phyloP scores from a whole-genome alignment of 257 asterid genomes.

The Solanum pimpinellifolium region DNA sequence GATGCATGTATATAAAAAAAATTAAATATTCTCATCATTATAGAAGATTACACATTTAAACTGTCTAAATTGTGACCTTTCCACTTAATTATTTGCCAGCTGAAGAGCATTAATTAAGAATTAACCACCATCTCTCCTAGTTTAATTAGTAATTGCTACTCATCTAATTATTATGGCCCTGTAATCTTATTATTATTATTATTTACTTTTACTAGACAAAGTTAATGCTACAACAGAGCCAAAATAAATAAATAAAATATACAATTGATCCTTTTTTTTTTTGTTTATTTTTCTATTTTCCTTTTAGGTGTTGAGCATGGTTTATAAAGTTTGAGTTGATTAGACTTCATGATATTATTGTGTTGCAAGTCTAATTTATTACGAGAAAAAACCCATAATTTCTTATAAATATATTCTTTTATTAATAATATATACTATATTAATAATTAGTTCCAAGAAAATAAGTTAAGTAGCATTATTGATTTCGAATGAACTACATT shows the following conservation, averaged over 20 bases:
- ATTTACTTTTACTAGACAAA: background rate
- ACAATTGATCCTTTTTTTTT: background rate
- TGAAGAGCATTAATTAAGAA: background rate
- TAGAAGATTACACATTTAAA: background rate
- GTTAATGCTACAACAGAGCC: background rate
- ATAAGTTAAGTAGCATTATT: background rate
- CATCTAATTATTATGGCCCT: background rate
- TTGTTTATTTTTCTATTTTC: background rate
- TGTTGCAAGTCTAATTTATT: background rate
- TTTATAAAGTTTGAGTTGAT: background rate
- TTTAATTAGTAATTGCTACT: background rate
- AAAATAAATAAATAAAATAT: background rate
- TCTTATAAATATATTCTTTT: background rate
- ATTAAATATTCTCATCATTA: background rate
- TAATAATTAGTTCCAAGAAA: background rate
- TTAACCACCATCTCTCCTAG: background rate
- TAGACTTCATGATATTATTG: background rate
- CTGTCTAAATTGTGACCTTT: background rate
- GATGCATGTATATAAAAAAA: background rate
- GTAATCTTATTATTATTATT: background rate
- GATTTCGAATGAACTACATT: background rate
- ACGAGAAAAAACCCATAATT: background rate
- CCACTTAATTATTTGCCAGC: constrained; percentile 6
- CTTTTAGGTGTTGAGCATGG: background rate
- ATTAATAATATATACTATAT: background rate